A percentile compares a stretch with the other conserved stretches of the same genome.
phyloP scores from a whole-genome alignment of 768 basidiomycete genomes.

The Suillus subalutaceus region DNA sequence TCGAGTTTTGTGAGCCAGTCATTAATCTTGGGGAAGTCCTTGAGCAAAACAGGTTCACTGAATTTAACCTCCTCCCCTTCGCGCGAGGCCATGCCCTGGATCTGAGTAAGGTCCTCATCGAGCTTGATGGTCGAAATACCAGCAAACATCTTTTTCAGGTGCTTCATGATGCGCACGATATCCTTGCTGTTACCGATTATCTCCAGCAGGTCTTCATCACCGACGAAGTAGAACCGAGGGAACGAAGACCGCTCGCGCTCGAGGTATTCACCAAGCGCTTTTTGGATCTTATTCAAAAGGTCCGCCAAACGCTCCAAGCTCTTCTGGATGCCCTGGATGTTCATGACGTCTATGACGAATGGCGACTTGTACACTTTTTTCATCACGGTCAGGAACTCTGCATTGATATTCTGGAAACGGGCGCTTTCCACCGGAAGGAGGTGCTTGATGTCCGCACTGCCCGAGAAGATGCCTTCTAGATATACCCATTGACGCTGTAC shows the following conservation, averaged over 20 bases:
- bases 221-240: constrained; percentile 99
- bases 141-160: constrained; percentile 99
- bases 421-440: constrained; percentile 95
- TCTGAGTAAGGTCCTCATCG: constrained; percentile 85
- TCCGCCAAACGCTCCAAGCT: constrained; percentile 96
- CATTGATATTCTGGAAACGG: constrained; percentile 98
- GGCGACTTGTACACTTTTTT: constrained; percentile 99
- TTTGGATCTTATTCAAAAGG: constrained; percentile 96
- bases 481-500: constrained; percentile 99
- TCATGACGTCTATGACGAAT: constrained; percentile 95
- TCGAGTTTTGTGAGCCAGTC: constrained; percentile 96
- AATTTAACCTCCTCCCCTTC: constrained; percentile 95
- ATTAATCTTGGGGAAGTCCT: constrained; percentile 97
- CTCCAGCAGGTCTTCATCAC: constrained; percentile 97
- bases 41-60: constrained; percentile 78
- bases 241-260: constrained; percentile 97
- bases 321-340: constrained; percentile 95
- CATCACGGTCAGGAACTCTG: constrained; percentile 98
- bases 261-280: constrained; percentile 97
- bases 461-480: constrained; percentile 99
- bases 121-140: constrained; percentile 89
- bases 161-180: constrained; percentile 97
- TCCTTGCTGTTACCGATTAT: constrained; percentile 99
- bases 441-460: constrained; percentile 99
- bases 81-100: constrained; percentile 91